Base-by-base conservation (phyloP, 2,329 filamentous ascomycete species). In the Aspergillus caelatus region DNA sequence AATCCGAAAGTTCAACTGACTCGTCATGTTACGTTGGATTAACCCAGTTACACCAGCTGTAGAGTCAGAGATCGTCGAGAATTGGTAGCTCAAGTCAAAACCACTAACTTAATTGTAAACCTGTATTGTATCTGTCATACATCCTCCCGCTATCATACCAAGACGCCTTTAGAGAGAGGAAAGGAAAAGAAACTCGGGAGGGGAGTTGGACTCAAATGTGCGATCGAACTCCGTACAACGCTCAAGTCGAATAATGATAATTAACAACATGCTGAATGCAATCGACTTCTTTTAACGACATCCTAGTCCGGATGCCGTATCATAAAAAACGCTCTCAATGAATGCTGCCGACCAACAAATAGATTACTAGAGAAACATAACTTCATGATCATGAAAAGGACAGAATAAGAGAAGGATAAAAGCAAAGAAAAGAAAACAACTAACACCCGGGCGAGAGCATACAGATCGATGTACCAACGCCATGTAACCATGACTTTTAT, bases 351-450 rank as follows among this genome's bases (percentile, higher is more conserved):
- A 52, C 62, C 48, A 34, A 46, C 57, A 41, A 53, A 46, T 57
- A 45, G 28, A 57, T 30, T 43, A 45, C 55, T 43, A 43, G 19
- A 58, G 59, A 59, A 65, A 56, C 66, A 57, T 64, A 60, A 64
- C 53, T 57, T 68, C 70, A 64, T 68, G 41, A 66, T 64, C 62
- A 57, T 55, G 19, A 34, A 4, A n/a, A 30, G 14, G n/a, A 32
- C 10, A 55, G 26, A 55, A 41, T 41, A 19, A n/a, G 16, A 41
- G 3, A 19, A 41, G 5, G 14, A 36, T 36, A 41, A 41, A 41
- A n/a, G 14, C 6, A 41, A 41, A n/a, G 14, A 19, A 41, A 41
- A 9, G 12, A 16, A 12, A 11, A 34, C 32, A 36, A 36, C 34
- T 10, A 9, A 10, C 39, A n/a, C 36, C 3, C 2, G 19, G 10